Percentiles rank a stretch among this genome's conserved stretches.
These are phyloP conservation scores for Russula abietina DNA, from an alignment of 768 basidiomycete genomes.

Conservation along the genomic window DNA sequence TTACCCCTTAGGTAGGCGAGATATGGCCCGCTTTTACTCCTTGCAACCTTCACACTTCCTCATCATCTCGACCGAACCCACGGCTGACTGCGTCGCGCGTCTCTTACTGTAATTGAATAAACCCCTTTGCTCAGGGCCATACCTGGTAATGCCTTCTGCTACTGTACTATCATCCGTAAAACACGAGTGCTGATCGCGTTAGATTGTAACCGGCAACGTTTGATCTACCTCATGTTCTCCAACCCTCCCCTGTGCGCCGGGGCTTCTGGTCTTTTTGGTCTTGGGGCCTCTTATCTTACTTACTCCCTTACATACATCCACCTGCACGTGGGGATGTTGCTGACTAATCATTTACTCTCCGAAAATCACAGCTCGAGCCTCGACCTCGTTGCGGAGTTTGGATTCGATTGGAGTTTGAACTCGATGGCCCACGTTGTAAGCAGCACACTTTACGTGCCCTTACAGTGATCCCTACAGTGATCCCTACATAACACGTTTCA, in stretches of 20 bases:
- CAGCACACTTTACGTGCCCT: not conserved
- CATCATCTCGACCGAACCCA: too few species aligned
- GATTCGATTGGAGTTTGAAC: not conserved
- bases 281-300: too few species aligned
- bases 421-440: not conserved
- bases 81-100: too few species aligned
- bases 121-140: too few species aligned
- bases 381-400: not conserved
- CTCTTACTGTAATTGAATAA: too few species aligned
- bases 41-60: too few species aligned
- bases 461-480: not conserved
- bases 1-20: not conserved
- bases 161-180: not conserved
- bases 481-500: not conserved
- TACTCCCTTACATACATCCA: too few species aligned
- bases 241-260: too few species aligned
- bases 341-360: not conserved
- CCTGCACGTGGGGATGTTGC: not conserved
- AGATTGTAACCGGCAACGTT: not conserved
- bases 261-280: not conserved
- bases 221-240: not conserved
- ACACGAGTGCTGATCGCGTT: not conserved
- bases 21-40: too few species aligned
- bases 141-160: not conserved
- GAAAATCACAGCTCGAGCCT: not conserved